These are phyloP conservation scores for Lichtheimia ramosa DNA, from an alignment of 371 early-diverging fungal species.

Conservation along the genomic window DNA sequence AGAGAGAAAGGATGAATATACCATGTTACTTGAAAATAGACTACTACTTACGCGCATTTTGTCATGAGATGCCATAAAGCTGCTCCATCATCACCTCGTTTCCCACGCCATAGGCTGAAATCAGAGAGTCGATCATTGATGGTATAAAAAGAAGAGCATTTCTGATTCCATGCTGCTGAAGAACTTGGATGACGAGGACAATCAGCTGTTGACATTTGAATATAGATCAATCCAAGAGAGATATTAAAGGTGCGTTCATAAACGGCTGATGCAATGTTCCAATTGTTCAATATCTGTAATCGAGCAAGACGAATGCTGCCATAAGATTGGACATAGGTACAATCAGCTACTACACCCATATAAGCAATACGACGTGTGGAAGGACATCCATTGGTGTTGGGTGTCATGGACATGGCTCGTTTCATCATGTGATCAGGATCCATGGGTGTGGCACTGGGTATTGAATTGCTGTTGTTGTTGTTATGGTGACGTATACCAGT, in stretches of 20 bases:
- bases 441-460: background rate
- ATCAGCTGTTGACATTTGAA: constrained; percentile 63
- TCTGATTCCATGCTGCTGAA: constrained; percentile 71
- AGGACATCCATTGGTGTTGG: constrained; percentile 5
- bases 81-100: constrained; percentile 63
- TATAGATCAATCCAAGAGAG: constrained; percentile 79
- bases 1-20: no score
- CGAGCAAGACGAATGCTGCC: constrained; percentile 57
- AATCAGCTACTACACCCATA: constrained; percentile 70
- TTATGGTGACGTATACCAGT: constrained; percentile 18
- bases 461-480: background rate
- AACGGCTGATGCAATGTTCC: constrained; percentile 77
- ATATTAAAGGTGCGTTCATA: constrained; percentile 94
- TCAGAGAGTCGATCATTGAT: constrained; percentile 84
- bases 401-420: background rate
- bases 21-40: no score
- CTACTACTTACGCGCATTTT: constrained; percentile 62
- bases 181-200: constrained; percentile 54
- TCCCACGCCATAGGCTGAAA: constrained; percentile 89
- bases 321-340: constrained; percentile 68
- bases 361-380: constrained; percentile 29
- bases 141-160: constrained; percentile 69
- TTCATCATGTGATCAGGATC: background rate
- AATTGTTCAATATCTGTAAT: constrained; percentile 72
- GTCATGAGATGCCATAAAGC: constrained; percentile 97